Base-by-base conservation (phyloP, 2,329 filamentous ascomycete genomes). In the Ascochyta viciae-villosae region DNA sequence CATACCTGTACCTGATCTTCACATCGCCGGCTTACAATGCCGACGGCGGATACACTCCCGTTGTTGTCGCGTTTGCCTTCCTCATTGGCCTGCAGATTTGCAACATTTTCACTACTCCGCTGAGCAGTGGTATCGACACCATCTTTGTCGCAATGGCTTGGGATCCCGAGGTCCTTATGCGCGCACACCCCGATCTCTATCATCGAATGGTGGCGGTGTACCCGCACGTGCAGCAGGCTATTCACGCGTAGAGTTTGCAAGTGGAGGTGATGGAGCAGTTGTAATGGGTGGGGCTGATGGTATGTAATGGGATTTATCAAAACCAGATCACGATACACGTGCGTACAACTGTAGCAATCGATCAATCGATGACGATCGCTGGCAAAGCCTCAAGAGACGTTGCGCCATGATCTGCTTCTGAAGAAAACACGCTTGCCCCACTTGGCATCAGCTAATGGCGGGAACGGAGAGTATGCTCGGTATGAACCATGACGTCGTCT, bases 71-170 rank as follows among this genome's bases (percentile, higher is more conserved):
- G 0, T 96, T 94, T 74, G 81, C 92, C 0, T 96, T 97, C 78
- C 79, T 97, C 48, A 93, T 97, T 61, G 94, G 94, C 6, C 78
- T 96, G 62, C 94, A 97, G 75, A 89, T 97, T 57, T 90, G 89
- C 73, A 90, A 96, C 74, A 86, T 96, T 61, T 96, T 97, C 77
- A 90, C 94, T 31, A 94, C 91, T 0, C 94, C 94, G 1, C 81
- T 98, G 53, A 88, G 88, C 61, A 93, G 89, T 67, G 94, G 94
- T n/a, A 86, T 96, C 60, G 90, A 96, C 64, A 96, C 93, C 0
- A 90, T 96, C 58, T 97, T 97, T 66, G 91, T 96, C 0, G 92
- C 91, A 2, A 83, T 82, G 74, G 85, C 83, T 2, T 87, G 85
- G 84, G 84, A 86, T 72, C 84, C 84, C 8, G 83, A 89, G 69